Conservation (phyloP, 192 early-diverging fungal species). For the Backusella australiensis region DNA sequence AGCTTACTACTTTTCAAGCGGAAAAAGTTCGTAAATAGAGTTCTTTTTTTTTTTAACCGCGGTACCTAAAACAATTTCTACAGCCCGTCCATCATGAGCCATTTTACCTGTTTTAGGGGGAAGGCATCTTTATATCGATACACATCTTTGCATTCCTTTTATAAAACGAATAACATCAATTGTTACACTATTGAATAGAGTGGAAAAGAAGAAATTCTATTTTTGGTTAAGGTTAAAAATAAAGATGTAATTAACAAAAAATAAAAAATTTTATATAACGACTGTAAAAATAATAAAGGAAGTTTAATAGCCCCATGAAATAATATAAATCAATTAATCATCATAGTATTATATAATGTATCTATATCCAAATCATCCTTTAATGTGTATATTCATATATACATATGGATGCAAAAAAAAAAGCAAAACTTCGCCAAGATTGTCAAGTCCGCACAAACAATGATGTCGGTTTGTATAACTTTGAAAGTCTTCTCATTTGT, state of each 20-base stretch:
- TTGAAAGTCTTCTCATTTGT: background rate
- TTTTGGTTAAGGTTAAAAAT: background rate
- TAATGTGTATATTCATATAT: too few relatives aligned
- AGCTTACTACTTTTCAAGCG: too few relatives aligned
- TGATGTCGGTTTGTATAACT: background rate
- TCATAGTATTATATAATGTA: background rate
- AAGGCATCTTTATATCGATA: background rate
- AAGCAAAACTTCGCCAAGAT: background rate
- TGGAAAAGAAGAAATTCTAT: background rate
- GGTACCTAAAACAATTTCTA: too few relatives aligned
- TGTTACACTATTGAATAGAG: background rate
- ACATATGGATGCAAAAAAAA: too few relatives aligned
- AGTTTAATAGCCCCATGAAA: background rate
- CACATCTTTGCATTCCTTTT: background rate
- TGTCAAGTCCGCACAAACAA: background rate
- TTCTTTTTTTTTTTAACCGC: background rate
- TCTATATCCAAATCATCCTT: background rate
- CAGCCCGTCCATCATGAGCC: background rate
- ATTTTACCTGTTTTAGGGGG: background rate
- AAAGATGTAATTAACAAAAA: background rate
- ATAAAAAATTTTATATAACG: background rate
- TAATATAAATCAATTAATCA: too few relatives aligned
- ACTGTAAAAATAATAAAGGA: too few relatives aligned
- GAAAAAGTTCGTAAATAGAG: too few relatives aligned
- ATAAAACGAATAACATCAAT: background rate